Evolutionary conservation across 140 eudicot species (phyloP), one percentile per base, ranked within the genome.

Genomic region (Cichorium intybus): DNA sequence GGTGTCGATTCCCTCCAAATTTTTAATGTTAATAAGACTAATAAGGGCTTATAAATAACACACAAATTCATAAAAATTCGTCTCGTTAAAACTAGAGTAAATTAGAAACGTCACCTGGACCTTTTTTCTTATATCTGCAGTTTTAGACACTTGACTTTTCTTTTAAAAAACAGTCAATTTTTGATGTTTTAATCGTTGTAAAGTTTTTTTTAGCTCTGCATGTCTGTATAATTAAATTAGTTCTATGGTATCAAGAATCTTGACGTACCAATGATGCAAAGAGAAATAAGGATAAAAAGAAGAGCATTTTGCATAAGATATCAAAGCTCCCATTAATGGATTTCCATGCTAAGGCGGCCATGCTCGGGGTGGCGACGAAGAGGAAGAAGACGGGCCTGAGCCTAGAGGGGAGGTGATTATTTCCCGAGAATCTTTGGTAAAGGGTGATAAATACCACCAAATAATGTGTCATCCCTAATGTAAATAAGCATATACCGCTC

Each of bases 311-410:
- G 74, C 85, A 81, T 16, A 82, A 56, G 20, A 54, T 65, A 47
- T 72, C 87, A 29, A 76, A 90, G 47, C 72, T 27, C 24, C 86
- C 95, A 29, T 72, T 75, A 58, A 90, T 84, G 4, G 95, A 79
- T 50, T 74, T 66, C 97, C 95, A 90, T 5, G 97, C 90, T 62
- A 90, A 70, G 29, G 93, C 78, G 3, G 93, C 93, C 88, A 82
- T 66, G 62, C 95, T 86, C 1, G 97, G 97, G 39, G 95, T 85
- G 45, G 93, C 95, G 1, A 87, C 84, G 41, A 90, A 87, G 29
- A 84, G 71, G 74, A 87, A 87, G 67, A 82, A 80, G 10, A 78
- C 87, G 0, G 97, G 97, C 26, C 95, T 72, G 14, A 90, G 89
- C 80, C 60, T 52, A 0, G 82, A 81, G 1, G 95, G 97, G 28